Conservation (phyloP, 2,329 filamentous ascomycete species). For the Podosphaera xanthii region DNA sequence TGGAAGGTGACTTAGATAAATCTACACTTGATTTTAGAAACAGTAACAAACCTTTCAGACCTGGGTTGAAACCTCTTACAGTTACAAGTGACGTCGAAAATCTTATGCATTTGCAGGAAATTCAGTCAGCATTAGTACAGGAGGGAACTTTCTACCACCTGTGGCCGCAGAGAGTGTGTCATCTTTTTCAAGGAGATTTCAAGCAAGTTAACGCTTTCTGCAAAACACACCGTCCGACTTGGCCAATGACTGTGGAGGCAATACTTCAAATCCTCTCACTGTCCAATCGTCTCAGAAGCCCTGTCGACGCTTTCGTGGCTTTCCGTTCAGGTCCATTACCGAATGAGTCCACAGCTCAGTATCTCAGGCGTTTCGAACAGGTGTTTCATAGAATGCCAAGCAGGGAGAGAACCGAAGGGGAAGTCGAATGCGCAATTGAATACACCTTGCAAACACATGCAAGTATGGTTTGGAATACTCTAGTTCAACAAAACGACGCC, state of each 20-base stretch:
- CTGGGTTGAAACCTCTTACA: background rate
- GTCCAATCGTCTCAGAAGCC: background rate
- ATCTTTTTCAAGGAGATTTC: too few species aligned
- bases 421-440: background rate
- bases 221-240: background rate
- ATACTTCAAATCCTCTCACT: background rate
- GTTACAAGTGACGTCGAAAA: too few species aligned
- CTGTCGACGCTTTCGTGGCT: background rate
- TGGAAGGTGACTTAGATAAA: too few species aligned
- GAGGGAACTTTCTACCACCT: too few species aligned
- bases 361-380: background rate
- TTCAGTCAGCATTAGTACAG: too few species aligned
- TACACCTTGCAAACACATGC: conserved; percentile 1
- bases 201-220: too few species aligned
- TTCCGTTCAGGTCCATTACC: background rate
- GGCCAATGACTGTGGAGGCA: background rate
- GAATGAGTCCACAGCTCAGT: background rate
- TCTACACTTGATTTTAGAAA: background rate
- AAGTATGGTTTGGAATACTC: background rate
- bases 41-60: background rate
- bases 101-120: too few species aligned
- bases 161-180: too few species aligned
- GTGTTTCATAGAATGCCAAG: background rate
- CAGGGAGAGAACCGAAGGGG: background rate
- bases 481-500: background rate